Base-by-base conservation (phyloP, 305 asterid species). In the Ilex paraguariensis region DNA sequence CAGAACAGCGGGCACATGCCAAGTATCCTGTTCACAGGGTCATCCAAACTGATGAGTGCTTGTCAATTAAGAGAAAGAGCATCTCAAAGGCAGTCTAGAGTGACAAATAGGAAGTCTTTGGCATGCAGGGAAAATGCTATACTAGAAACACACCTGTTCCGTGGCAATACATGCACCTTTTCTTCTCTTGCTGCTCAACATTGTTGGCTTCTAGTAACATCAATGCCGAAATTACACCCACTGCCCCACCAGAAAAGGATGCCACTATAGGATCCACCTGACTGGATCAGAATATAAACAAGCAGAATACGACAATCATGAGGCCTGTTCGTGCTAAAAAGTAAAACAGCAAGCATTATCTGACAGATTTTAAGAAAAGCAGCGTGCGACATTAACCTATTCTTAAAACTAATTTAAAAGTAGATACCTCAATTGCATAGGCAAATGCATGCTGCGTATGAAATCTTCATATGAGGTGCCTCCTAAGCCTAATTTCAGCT, bases 261-360 rank as follows among this genome's bases (percentile, higher is more conserved):
- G 96, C 98, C 48, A 88, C 96, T 52, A 91, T 88, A 50, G 96
- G 95, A 70, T 91, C 98, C 60, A 91, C 96, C 88, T 88, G 87
- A 73, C 98, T 87, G 85, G 73, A 70, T 73, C 50, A 62, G 51
- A 61, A 46, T 53, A 40, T 15, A 15, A 13, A 68, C 54, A 59
- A 52, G 49, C 13, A 57, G 15, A 31, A 4, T 62, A 31, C 64
- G 10, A 58, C 73, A 51, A 31, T n/a, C 11, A 59, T 33, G 21
- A 9, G 13, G 13, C 2, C 9, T 60, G 61, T 45, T 57, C 10
- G 48, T 56, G 63, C 62, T 48, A 56, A 42, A 52, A 40, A 36
- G 66, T n/a, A 66, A 32, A 65, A 28, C 42, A 36, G 6, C 42
- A 36, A 36, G 42, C 42, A 36, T 36, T 36, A 36, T 36, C 28